Base-by-base conservation (phyloP, 257 asterid species). In the Solanum sejunctum region DNA sequence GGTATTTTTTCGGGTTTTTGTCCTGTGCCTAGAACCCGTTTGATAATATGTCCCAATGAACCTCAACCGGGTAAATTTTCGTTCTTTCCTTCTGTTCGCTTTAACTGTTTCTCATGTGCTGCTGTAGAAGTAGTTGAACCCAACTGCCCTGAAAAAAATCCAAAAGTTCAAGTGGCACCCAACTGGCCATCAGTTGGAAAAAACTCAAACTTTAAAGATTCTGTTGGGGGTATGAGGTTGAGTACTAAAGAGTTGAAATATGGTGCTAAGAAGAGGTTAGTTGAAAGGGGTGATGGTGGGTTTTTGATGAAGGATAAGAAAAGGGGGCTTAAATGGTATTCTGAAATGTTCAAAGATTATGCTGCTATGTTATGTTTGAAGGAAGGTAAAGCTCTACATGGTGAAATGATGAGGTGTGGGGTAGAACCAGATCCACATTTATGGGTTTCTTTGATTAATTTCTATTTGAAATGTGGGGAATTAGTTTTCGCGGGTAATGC, bases 381-480 rank as follows among this genome's bases (percentile, higher is more conserved):
- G 18, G 95, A 90, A 82, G 98, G 98, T 64, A 93, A 91, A 86
- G 88, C 84, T 63, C 81, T 92, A 80, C 98, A 95, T 71, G 95
- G 97, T 17, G 84, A 86, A 78, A 85, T 95, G 58, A 70, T 93
- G 26, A 91, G 91, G 87, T 88, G 61, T 52, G 93, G 86, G 84
- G 54, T 86, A 7, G 93, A 89, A 84, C 96, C 92, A 0, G 98
- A 95, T 86, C 56, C 75, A 83, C 96, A 95, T 84, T 83, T 94
- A 57, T 91, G 92, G 92, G 90, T 92, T 92, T 93, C 97, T 52
- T 86, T 95, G 88, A 92, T 95, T 55, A 95, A 93, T 67, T 93
- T 93, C 54, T 95, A 95, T 84, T 92, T 91, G 20, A 93, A 95
- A 84, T 93, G 96, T 69, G 91, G 96, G 85, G 91, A 89, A 28